phyloP scores from a whole-genome alignment of 306 rosid species.

The Medicago ruthenica region DNA sequence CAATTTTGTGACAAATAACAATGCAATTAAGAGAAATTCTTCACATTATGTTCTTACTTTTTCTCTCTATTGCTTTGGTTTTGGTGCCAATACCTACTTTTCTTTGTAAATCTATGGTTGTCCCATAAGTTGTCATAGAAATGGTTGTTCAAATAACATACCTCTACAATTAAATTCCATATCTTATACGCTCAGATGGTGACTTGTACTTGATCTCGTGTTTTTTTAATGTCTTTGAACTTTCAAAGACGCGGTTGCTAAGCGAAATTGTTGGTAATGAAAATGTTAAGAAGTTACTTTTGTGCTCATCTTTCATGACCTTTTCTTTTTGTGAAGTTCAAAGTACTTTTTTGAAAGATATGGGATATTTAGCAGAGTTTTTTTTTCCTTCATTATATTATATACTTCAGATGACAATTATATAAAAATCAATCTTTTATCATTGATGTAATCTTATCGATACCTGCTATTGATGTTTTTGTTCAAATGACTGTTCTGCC shows the following conservation, averaged over 20 bases:
- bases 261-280: neutral
- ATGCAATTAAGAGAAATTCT: neutral
- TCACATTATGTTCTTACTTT: too few species aligned
- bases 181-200: neutral
- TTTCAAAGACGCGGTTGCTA: neutral
- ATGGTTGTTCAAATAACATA: too few species aligned
- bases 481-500: slow-evolving; percentile 5
- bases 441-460: slow-evolving; percentile 9
- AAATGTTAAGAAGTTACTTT: neutral
- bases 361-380: neutral
- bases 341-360: neutral
- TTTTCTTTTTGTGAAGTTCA: slow-evolving; percentile 9
- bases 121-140: too few species aligned
- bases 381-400: neutral
- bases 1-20: too few species aligned
- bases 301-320: slow-evolving; percentile 5
- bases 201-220: neutral
- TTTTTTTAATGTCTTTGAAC: neutral
- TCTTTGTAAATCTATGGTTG: too few species aligned
- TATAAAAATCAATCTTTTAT: neutral
- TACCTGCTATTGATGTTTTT: slow-evolving; percentile 5
- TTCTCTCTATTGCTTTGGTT: too few species aligned
- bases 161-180: neutral
- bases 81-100: too few species aligned
- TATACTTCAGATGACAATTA: slow-evolving; percentile 9